Conservation (phyloP, 768 basidiomycete species). For the Auricularia cornea region DNA sequence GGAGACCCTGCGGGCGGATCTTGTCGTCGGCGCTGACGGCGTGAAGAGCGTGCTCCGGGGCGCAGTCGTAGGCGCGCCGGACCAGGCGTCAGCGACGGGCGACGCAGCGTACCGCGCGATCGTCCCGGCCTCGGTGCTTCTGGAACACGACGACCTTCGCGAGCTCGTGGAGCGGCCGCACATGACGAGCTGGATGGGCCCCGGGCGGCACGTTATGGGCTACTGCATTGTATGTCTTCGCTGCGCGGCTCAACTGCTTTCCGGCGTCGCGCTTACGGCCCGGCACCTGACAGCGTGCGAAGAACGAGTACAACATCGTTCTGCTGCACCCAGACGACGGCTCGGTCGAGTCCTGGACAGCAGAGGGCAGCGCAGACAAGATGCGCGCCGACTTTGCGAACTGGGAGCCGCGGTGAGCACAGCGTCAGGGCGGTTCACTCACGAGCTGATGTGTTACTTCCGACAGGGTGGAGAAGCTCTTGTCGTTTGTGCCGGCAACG, state of each 20-base stretch:
- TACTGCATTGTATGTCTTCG: slow-evolving; percentile 3
- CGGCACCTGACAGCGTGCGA: slow-evolving; percentile 11
- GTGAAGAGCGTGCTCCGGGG: slow-evolving; percentile 43
- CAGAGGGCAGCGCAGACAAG: slow-evolving; percentile 33
- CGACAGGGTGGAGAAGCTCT: slow-evolving; percentile 34
- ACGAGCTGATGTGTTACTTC: no score
- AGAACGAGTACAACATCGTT: slow-evolving; percentile 35
- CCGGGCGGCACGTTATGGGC: slow-evolving; percentile 6
- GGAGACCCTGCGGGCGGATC: neutral
- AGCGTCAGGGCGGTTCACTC: no score
- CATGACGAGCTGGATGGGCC: slow-evolving; percentile 45
- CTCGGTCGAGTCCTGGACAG: slow-evolving; percentile 37
- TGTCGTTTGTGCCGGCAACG: slow-evolving; percentile 37
- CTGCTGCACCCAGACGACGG: slow-evolving; percentile 33
- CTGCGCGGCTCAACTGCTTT: slow-evolving; percentile 14
- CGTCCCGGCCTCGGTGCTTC: slow-evolving; percentile 36
- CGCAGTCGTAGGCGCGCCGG: slow-evolving; percentile 39
- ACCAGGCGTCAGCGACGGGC: slow-evolving; percentile 42
- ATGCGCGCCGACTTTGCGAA: slow-evolving; percentile 39
- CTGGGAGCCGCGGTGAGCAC: slow-evolving; percentile 37
- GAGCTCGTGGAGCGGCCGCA: slow-evolving; percentile 42
- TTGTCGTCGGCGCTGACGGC: slow-evolving; percentile 27
- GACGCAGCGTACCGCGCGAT: slow-evolving; percentile 56
- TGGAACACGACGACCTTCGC: slow-evolving; percentile 44
- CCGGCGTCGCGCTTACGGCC: neutral